phyloP scores from a whole-genome alignment of 768 basidiomycete genomes.

The Tylopilus vinaceipallidus region DNA sequence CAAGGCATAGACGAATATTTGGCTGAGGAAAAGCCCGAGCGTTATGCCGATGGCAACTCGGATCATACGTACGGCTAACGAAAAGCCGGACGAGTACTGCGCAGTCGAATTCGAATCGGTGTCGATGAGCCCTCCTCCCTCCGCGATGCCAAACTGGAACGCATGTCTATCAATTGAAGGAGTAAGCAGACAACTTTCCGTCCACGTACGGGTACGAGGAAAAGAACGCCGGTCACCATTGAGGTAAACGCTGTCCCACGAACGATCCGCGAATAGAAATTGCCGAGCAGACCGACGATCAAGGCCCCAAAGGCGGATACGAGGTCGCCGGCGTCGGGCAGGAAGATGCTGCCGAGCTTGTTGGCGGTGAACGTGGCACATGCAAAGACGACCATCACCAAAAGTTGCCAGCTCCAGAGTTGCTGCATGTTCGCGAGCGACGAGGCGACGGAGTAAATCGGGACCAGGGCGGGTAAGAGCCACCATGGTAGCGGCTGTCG shows the following conservation, averaged over 20 bases:
- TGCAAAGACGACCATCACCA: slow-evolving; percentile 81
- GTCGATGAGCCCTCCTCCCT: slow-evolving; percentile 63
- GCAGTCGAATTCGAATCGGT: slow-evolving; percentile 49
- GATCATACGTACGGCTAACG: slow-evolving; percentile 79
- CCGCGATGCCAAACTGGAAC: slow-evolving; percentile 67
- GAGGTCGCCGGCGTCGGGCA: slow-evolving; percentile 69
- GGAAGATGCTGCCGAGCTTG: slow-evolving; percentile 53
- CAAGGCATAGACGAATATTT: slow-evolving; percentile 72
- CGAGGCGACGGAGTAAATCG: slow-evolving; percentile 69
- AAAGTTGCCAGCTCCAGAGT: slow-evolving; percentile 64
- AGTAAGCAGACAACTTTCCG: neutral
- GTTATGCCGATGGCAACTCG: slow-evolving; percentile 84
- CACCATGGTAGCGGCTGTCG: slow-evolving; percentile 79
- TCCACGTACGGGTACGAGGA: slow-evolving; percentile 76
- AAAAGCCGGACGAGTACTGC: slow-evolving; percentile 74
- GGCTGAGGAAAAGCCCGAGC: slow-evolving; percentile 79
- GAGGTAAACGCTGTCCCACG: slow-evolving; percentile 84
- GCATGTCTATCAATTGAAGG: slow-evolving; percentile 19
- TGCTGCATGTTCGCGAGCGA: slow-evolving; percentile 78
- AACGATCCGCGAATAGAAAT: slow-evolving; percentile 72
- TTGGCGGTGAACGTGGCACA: slow-evolving; percentile 75
- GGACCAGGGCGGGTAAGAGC: slow-evolving; percentile 75
- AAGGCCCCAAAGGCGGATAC: slow-evolving; percentile 78
- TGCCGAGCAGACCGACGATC: slow-evolving; percentile 75
- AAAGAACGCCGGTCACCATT: slow-evolving; percentile 93